phyloP scores from a whole-genome alignment of 306 rosid genomes.

The Ziziphus jujuba region DNA sequence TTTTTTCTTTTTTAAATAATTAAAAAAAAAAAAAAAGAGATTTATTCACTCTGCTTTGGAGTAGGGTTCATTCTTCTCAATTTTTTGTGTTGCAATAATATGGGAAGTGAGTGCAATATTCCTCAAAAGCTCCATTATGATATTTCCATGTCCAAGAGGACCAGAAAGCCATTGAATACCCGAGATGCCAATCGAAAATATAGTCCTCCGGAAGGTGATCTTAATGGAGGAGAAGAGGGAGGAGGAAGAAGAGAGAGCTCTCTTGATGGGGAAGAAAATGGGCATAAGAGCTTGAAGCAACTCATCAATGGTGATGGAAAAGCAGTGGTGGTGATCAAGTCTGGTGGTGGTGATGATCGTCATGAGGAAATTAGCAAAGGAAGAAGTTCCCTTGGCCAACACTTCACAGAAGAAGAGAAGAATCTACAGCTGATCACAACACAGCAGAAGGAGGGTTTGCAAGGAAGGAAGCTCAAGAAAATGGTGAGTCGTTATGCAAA shows the following conservation, averaged over 20 bases:
- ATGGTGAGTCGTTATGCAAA: slow-evolving; percentile 75
- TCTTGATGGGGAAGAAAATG: slow-evolving; percentile 16
- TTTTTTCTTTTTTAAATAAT: too few relatives aligned
- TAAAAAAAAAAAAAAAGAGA: too few relatives aligned
- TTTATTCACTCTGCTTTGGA: not conserved
- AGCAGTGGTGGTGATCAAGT: not conserved
- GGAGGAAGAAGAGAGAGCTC: slow-evolving; percentile 2
- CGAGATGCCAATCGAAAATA: not conserved
- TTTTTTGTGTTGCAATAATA: too few relatives aligned
- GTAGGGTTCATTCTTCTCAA: not conserved
- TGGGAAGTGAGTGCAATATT: slow-evolving; percentile 48
- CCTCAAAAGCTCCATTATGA: slow-evolving; percentile 54
- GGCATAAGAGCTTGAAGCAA: slow-evolving; percentile 71
- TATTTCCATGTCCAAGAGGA: slow-evolving; percentile 81
- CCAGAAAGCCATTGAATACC: slow-evolving; percentile 44
- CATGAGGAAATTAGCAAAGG: slow-evolving; percentile 22
- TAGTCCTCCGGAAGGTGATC: slow-evolving; percentile 17
- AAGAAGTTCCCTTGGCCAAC: slow-evolving; percentile 65
- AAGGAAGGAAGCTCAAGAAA: slow-evolving; percentile 66
- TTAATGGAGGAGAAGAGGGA: slow-evolving; percentile 11
- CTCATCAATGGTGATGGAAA: slow-evolving; percentile 48
- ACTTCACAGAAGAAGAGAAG: slow-evolving; percentile 64
- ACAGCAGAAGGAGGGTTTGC: slow-evolving; percentile 46
- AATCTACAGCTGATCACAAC: slow-evolving; percentile 58
- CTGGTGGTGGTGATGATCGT: not conserved